Percentiles rank a stretch among this genome's conserved stretches.
phyloP scores from a whole-genome alignment of 768 basidiomycete species.

The Phanerochaete carnosa region DNA sequence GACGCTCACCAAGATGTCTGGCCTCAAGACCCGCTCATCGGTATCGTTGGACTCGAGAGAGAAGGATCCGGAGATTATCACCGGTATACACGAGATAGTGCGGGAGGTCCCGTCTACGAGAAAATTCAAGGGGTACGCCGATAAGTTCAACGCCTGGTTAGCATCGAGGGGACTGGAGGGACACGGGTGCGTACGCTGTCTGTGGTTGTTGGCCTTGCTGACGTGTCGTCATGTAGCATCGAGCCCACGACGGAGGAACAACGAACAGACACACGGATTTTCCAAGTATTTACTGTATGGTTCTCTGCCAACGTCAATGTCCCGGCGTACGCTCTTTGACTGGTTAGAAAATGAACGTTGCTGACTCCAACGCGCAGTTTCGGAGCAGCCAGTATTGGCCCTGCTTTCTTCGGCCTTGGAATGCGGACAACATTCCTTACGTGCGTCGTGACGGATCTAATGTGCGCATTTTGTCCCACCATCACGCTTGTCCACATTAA shows the following conservation, averaged over 20 bases:
- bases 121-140: constrained; percentile 5
- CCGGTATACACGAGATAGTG: neutral
- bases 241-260: constrained; percentile 48
- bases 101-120: neutral
- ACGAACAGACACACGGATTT: constrained; percentile 52
- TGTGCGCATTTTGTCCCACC: constrained; percentile 28
- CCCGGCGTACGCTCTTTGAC: constrained; percentile 37
- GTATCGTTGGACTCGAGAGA: neutral
- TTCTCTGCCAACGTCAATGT: constrained; percentile 70
- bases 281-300: constrained; percentile 70
- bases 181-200: constrained; percentile 18
- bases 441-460: constrained; percentile 42
- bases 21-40: neutral
- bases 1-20: neutral
- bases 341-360: neutral
- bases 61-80: neutral
- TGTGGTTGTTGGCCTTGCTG: neutral
- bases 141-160: constrained; percentile 14
- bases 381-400: constrained; percentile 48
- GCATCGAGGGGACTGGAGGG: constrained; percentile 20
- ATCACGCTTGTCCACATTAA: neutral
- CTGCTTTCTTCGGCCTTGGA: constrained; percentile 45
- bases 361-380: constrained; percentile 27
- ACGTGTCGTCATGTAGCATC: constrained; percentile 37
- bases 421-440: constrained; percentile 40